Percentiles rank a stretch among this genome's conserved stretches.
Evolutionary conservation across 495 filamentous ascomycete genomes (phyloP).

Genomic region (Penicillium verhagenii): DNA sequence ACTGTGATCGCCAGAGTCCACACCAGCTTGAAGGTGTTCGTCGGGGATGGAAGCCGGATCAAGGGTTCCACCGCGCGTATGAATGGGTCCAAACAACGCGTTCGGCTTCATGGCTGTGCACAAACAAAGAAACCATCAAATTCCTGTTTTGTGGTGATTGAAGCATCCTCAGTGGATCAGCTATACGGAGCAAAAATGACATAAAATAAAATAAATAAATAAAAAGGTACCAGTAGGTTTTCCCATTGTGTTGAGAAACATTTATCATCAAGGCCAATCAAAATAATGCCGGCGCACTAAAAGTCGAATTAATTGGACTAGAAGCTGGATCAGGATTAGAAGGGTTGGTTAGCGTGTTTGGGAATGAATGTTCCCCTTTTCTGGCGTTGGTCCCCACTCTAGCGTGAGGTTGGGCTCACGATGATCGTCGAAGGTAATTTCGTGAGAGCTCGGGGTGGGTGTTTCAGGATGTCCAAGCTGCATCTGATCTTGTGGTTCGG

Average conservation of each 20-base stretch:
- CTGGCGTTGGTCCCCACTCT: slow-evolving; percentile 14
- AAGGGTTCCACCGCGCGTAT: slow-evolving; percentile 16
- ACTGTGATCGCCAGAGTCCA: slow-evolving; percentile 8
- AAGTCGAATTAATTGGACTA: slow-evolving; percentile 19
- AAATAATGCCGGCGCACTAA: slow-evolving; percentile 2
- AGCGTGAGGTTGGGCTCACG: slow-evolving; percentile 19
- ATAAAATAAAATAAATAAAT: too few species aligned
- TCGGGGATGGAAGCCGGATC: slow-evolving; percentile 12
- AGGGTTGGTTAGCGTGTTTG: slow-evolving; percentile 26
- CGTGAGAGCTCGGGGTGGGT: slow-evolving; percentile 29
- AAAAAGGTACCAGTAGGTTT: neutral
- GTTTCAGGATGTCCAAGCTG: slow-evolving; percentile 24
- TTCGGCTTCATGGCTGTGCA: slow-evolving; percentile 5
- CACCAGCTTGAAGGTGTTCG: slow-evolving; percentile 22
- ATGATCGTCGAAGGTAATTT: slow-evolving; percentile 36
- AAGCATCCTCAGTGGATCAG: neutral
- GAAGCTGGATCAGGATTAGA: slow-evolving; percentile 14
- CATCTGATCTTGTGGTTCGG: slow-evolving; percentile 11
- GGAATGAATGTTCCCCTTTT: slow-evolving; percentile 13
- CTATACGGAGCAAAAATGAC: too few species aligned
- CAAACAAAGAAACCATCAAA: neutral
- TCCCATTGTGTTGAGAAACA: neutral
- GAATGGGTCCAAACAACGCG: slow-evolving; percentile 18
- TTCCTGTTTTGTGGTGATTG: neutral
- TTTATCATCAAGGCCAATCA: slow-evolving; percentile 14